A percentile compares a stretch with the other conserved stretches of the same genome.
Conservation (phyloP, 1,139 yeast genomes). For the Blastobotrys arbuscula region DNA sequence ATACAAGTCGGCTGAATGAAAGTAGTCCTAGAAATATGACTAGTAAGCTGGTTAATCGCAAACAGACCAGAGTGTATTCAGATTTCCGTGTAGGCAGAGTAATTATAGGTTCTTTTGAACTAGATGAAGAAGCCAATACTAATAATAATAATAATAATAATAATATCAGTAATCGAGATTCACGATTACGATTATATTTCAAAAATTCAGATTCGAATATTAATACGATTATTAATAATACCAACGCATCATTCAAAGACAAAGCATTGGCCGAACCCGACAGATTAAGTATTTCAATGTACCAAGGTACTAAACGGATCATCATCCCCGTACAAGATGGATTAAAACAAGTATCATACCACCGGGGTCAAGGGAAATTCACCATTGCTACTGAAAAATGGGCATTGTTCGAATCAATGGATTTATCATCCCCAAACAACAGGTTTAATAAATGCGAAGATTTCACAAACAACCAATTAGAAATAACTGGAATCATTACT, state of each 20-base stretch:
- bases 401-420: conserved; percentile 23
- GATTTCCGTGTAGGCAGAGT: conserved; percentile 23
- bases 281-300: conserved; percentile 22
- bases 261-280: conserved; percentile 24
- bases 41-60: neutral
- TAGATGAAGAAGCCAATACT: conserved; percentile 14
- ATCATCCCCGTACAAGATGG: conserved; percentile 27
- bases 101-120: conserved; percentile 21
- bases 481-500: conserved; percentile 18
- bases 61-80: conserved; percentile 16
- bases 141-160: neutral
- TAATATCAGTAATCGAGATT: conserved; percentile 16
- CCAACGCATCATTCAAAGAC: conserved; percentile 14
- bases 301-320: conserved; percentile 22
- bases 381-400: conserved; percentile 20
- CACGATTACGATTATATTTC: conserved; percentile 20
- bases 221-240: neutral
- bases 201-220: conserved; percentile 13
- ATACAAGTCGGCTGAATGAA: too few relatives aligned
- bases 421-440: conserved; percentile 3
- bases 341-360: conserved; percentile 18
- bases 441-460: conserved; percentile 20
- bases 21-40: neutral
- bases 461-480: conserved; percentile 21
- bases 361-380: conserved; percentile 22